phyloP scores from a whole-genome alignment of 139 green algal species.

The Monoraphidium neglectum region DNA sequence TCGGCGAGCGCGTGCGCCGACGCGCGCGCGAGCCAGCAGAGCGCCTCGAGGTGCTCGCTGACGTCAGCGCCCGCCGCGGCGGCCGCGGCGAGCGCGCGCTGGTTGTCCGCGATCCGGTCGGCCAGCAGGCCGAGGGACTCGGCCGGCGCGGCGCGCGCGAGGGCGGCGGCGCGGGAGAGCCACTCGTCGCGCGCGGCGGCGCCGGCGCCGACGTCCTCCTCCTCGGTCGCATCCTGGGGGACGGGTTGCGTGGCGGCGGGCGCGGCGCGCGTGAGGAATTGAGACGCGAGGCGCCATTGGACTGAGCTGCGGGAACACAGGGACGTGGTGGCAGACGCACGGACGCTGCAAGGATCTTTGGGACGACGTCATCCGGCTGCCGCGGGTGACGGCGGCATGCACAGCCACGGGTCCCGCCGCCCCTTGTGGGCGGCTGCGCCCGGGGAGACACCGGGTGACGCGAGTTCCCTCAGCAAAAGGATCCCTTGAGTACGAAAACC shows the following conservation, averaged over 20 bases:
- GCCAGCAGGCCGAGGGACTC: slow-evolving; percentile 54
- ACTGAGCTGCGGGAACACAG: no score
- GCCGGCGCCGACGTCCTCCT: slow-evolving; percentile 66
- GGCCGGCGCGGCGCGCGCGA: slow-evolving; percentile 56
- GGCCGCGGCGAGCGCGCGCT: slow-evolving; percentile 32
- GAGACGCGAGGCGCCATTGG: no score
- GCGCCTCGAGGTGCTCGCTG: slow-evolving; percentile 71
- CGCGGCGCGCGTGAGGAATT: neutral
- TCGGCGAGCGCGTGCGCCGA: slow-evolving; percentile 79
- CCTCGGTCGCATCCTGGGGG: slow-evolving; percentile 35
- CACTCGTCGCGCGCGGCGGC: slow-evolving; percentile 58
- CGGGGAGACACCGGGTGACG: no score
- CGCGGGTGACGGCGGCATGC: no score
- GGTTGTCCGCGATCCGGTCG: slow-evolving; percentile 25
- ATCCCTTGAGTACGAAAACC: no score
- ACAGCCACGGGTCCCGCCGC: no score
- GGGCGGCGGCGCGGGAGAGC: slow-evolving; percentile 55
- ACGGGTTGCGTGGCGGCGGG: slow-evolving; percentile 17
- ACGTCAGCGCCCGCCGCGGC: slow-evolving; percentile 30
- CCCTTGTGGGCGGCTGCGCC: no score
- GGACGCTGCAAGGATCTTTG: no score
- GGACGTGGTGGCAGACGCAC: no score
- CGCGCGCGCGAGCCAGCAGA: slow-evolving; percentile 78
- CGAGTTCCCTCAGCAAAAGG: no score
- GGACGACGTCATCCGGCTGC: no score